These are phyloP conservation scores for Nidularia pulvinata DNA, from an alignment of 768 basidiomycete genomes.

Conservation along the genomic window DNA sequence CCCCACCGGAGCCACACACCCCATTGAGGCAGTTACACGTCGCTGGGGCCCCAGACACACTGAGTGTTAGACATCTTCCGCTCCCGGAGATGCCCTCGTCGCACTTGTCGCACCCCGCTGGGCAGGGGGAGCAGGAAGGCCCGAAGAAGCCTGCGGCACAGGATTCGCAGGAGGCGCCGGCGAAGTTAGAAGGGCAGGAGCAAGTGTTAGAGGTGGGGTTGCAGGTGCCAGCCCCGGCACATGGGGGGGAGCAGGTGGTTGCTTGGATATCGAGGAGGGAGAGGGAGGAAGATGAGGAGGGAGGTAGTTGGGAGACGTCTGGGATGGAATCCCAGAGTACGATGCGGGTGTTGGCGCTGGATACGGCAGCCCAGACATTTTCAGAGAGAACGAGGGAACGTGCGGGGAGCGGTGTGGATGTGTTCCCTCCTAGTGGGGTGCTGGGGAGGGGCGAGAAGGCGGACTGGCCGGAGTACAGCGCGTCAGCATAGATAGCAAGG, in stretches of 20 bases:
- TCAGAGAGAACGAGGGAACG: conserved; percentile 69
- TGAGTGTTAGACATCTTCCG: conserved; percentile 63
- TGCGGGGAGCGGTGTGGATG: conserved; percentile 48
- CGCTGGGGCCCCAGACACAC: conserved; percentile 51
- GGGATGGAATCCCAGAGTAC: conserved; percentile 82
- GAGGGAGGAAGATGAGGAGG: conserved; percentile 48
- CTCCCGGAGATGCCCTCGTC: conserved; percentile 81
- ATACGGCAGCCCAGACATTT: conserved; percentile 71
- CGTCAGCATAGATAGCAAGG: conserved; percentile 57
- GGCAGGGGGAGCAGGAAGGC: conserved; percentile 67
- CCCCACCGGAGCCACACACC: conserved; percentile 62
- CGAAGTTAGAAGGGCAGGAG: conserved; percentile 72
- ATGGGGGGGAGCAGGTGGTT: conserved; percentile 71
- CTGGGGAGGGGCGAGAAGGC: conserved; percentile 56
- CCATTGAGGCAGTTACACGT: conserved; percentile 87
- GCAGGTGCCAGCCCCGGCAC: conserved; percentile 76
- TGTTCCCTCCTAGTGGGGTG: conserved; percentile 40
- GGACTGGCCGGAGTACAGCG: conserved; percentile 66
- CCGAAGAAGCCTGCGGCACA: conserved; percentile 81
- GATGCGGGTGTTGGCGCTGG: conserved; percentile 52
- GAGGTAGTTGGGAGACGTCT: conserved; percentile 70
- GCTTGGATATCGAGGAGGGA: conserved; percentile 74
- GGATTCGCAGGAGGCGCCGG: conserved; percentile 76
- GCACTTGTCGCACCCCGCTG: conserved; percentile 66
- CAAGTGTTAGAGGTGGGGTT: conserved; percentile 67